A percentile compares a stretch with the other conserved stretches of the same genome.
phyloP scores from a whole-genome alignment of 73 alveolate species.

The Loxodes magnus region DNA sequence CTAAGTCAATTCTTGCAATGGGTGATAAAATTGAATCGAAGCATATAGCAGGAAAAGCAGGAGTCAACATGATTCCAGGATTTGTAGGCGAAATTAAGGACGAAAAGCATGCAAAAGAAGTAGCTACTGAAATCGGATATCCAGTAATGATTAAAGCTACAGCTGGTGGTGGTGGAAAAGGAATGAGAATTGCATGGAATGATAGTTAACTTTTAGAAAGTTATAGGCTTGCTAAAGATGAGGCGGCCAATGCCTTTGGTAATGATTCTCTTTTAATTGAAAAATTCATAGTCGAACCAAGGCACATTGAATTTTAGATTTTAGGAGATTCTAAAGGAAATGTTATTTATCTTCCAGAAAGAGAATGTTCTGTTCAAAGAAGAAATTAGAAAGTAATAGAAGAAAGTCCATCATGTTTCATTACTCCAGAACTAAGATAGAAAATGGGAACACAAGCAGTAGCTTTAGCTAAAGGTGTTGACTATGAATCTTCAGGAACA shows the following conservation, averaged over 20 bases:
- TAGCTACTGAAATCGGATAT: slow-evolving; percentile 63
- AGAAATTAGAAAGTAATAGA: slow-evolving; percentile 84
- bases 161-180: slow-evolving; percentile 93
- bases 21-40: slow-evolving; percentile 60
- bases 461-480: slow-evolving; percentile 14
- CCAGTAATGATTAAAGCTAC: slow-evolving; percentile 88
- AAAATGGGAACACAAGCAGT: slow-evolving; percentile 48
- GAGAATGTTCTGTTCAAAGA: slow-evolving; percentile 88
- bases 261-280: slow-evolving; percentile 79
- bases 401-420: slow-evolving; percentile 71
- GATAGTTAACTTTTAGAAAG: slow-evolving; percentile 56
- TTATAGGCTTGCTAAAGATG: slow-evolving; percentile 62
- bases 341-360: slow-evolving; percentile 72
- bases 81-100: slow-evolving; percentile 28
- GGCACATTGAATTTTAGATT: slow-evolving; percentile 82
- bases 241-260: slow-evolving; percentile 63
- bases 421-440: slow-evolving; percentile 33
- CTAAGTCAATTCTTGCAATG: slow-evolving; percentile 39
- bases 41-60: slow-evolving; percentile 59
- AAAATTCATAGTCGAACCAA: slow-evolving; percentile 82
- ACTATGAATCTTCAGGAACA: slow-evolving; percentile 30
- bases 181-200: slow-evolving; percentile 74
- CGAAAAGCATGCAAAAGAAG: slow-evolving; percentile 31
- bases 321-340: slow-evolving; percentile 79
- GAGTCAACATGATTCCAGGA: slow-evolving; percentile 54